A percentile compares a stretch with the other conserved stretches of the same genome.
These are phyloP conservation scores for Teunomyces stri DNA, from an alignment of 805 yeast species.

Conservation along the genomic window DNA sequence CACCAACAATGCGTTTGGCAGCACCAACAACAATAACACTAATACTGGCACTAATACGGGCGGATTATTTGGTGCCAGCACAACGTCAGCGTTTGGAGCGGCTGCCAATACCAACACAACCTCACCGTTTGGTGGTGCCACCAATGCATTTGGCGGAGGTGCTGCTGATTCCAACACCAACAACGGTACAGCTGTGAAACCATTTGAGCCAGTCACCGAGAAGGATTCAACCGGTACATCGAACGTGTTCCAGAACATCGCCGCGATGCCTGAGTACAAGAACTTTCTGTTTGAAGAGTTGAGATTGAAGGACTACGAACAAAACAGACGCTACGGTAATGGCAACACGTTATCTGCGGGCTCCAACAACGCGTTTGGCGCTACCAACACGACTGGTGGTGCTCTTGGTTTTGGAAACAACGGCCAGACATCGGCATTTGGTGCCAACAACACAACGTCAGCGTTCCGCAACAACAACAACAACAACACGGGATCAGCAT, in stretches of 20 bases:
- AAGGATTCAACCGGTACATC: conserved; percentile 62
- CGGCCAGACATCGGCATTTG: conserved; percentile 15
- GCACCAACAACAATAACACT: conserved; percentile 9
- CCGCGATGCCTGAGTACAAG: conserved; percentile 88
- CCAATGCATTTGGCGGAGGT: conserved; percentile 23
- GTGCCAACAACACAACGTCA: conserved; percentile 19
- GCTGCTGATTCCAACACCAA: conserved; percentile 31
- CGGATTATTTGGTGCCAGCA: conserved; percentile 27
- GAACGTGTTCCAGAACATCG: conserved; percentile 67
- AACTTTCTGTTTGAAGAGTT: conserved; percentile 83
- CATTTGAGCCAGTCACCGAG: conserved; percentile 69
- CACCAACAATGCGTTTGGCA: conserved; percentile 39
- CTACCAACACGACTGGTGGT: conserved; percentile 9
- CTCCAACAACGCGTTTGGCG: conserved; percentile 29
- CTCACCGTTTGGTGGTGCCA: conserved; percentile 32
- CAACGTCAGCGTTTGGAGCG: conserved; percentile 14
- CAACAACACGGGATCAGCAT: conserved; percentile 13
- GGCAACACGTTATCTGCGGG: conserved; percentile 9
- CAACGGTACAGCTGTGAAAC: conserved; percentile 70
- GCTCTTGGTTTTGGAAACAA: conserved; percentile 24
- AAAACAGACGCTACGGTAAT: conserved; percentile 61
- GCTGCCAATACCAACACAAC: conserved; percentile 12
- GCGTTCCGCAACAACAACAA: conserved; percentile 17
- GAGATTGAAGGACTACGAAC: conserved; percentile 83
- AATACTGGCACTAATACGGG: conserved; percentile 10